Evolutionary conservation across 1,139 yeast species (phyloP).

Genomic region (Sugiyamaella sp.): DNA sequence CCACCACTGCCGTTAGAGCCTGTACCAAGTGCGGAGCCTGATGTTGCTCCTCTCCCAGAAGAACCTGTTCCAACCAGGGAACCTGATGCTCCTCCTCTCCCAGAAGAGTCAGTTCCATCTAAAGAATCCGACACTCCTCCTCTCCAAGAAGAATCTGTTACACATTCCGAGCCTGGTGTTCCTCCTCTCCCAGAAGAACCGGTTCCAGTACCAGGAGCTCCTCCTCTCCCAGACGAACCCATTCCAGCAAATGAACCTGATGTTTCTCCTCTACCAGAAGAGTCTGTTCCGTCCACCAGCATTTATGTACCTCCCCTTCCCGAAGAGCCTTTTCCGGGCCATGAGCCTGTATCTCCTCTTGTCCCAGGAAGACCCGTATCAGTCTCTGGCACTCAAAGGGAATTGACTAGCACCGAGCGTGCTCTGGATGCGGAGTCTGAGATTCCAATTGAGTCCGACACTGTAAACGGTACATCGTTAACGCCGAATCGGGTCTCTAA

Average conservation of each 20-base stretch:
- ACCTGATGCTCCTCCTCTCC: slow-evolving; percentile 18
- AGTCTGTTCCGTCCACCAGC: slow-evolving; percentile 6
- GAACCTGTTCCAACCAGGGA: slow-evolving; percentile 26
- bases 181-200: slow-evolving; percentile 2
- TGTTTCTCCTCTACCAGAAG: slow-evolving; percentile 15
- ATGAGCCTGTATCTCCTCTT: slow-evolving; percentile 3
- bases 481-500: too few species aligned
- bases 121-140: slow-evolving; percentile 8
- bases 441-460: too few species aligned
- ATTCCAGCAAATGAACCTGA: neutral
- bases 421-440: too few species aligned
- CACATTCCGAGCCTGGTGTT: slow-evolving; percentile 9
- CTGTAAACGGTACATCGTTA: too few species aligned
- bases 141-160: neutral
- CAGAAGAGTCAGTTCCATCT: slow-evolving; percentile 7
- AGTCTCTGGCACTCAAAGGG: neutral
- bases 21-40: slow-evolving; percentile 4
- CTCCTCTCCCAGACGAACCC: neutral
- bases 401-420: too few species aligned
- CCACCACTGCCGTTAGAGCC: slow-evolving; percentile 5
- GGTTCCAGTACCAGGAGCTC: slow-evolving; percentile 2
- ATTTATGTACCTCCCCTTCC: slow-evolving; percentile 13
- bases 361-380: neutral
- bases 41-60: slow-evolving; percentile 13
- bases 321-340: slow-evolving; percentile 5